Evolutionary conservation across 2,329 filamentous ascomycete genomes (phyloP), one percentile per base, ranked within the genome.

Genomic region (Endocalyx cinctus): DNA sequence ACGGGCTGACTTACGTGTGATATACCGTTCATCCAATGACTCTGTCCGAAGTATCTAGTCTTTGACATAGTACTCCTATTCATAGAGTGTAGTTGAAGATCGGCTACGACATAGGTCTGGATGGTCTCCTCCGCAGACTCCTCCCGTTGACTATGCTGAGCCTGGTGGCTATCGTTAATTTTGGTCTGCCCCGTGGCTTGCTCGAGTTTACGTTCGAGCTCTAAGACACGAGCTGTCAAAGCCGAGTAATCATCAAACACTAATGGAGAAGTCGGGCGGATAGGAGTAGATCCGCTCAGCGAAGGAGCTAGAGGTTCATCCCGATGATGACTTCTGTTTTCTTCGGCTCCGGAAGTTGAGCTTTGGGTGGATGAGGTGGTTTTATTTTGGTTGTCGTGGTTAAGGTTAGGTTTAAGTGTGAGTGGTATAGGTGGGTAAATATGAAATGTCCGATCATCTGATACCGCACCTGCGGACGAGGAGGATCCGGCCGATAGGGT

Each of bases 11-110:
- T 40, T 49, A 71, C 68, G 47, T 65, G 55, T 27, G 58, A 52
- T 12, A 60, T 49, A 4, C 60, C 58, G 27, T 67, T 65, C 53
- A 68, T 61, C 69, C 70, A 74, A 44, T 75, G 71, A 32, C 66
- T 73, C 33, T 69, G 64, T 0, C 64, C 66, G 30, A 67, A 63
- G 42, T 67, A 69, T 5, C 64, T 52, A 4, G 62, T 64, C 43
- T 70, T 70, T 19, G 61, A 62, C 11, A 69, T 47, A 30, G 54
- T 44, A 19, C 50, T 48, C 34, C 39, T 47, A 15, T 33, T 45
- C 47, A 54, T 52, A 11, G 42, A 36, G 35, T 54, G 44, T 6
- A 54, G 32, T 5, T n/a, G n/a, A n/a, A n/a, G n/a, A n/a, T 51
- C 47, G 17, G 45, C 39, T 5, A 46, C 30, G 2, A 48, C 23